These are phyloP conservation scores for Conticribra weissflogii DNA, from an alignment of 108 stramenopile species.

Conservation along the genomic window DNA sequence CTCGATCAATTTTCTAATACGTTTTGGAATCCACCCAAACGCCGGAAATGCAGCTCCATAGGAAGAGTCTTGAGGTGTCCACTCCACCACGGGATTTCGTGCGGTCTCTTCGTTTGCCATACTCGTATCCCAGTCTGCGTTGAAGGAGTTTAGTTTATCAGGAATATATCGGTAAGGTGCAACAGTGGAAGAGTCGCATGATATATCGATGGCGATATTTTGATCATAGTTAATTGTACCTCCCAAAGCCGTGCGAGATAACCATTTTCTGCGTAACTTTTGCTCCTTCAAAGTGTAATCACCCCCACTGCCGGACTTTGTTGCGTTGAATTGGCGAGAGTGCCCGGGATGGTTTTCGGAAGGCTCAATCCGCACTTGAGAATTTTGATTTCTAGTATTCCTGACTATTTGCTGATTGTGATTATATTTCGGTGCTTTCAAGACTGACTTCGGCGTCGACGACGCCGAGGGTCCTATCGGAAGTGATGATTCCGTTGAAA, in stretches of 20 bases:
- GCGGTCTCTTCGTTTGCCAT: background rate
- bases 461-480: background rate
- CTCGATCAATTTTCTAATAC: background rate
- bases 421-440: background rate
- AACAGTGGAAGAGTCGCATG: background rate
- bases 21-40: background rate
- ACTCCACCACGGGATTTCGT: background rate
- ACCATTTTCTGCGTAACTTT: background rate
- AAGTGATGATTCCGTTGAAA: background rate
- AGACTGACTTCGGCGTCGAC: background rate
- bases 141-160: background rate
- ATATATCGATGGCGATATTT: background rate
- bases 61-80: background rate
- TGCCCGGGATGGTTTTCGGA: background rate
- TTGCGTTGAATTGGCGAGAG: background rate
- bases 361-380: background rate
- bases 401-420: background rate
- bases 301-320: background rate
- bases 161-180: background rate
- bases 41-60: background rate
- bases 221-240: background rate
- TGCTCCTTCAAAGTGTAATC: background rate
- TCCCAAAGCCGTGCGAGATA: background rate
- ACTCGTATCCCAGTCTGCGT: background rate
- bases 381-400: background rate